phyloP scores from a whole-genome alignment of 2,329 filamentous ascomycete genomes.

The Alternaria sp. region DNA sequence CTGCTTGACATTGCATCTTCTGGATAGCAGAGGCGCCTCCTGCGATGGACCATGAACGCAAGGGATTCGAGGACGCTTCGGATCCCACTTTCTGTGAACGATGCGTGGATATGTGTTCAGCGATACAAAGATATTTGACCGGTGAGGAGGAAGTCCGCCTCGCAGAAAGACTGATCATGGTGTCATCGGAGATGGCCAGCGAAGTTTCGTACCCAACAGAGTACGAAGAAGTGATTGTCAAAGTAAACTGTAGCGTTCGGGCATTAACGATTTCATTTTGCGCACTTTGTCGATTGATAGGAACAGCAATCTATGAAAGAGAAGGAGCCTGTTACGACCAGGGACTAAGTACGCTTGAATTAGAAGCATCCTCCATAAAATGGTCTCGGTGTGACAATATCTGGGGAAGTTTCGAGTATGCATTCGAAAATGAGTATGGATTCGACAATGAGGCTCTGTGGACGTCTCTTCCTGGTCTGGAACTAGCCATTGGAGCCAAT shows the following conservation, averaged over 20 bases:
- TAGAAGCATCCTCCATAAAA: background rate
- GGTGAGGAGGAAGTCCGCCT: background rate
- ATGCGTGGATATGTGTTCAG: background rate
- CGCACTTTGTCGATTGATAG: background rate
- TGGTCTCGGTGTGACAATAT: background rate
- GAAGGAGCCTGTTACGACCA: background rate
- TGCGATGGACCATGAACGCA: no score
- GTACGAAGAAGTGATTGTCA: background rate
- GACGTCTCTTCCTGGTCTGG: no score
- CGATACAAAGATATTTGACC: background rate
- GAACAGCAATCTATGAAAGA: background rate
- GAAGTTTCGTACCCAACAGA: background rate
- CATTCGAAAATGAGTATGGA: no score
- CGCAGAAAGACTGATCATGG: no score
- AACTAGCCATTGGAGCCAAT: no score
- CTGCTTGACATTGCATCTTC: no score
- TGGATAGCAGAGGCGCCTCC: no score
- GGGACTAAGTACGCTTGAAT: background rate
- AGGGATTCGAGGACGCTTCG: no score
- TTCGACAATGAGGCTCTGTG: no score
- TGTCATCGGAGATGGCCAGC: background rate
- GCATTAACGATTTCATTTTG: background rate
- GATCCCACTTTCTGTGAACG: no score
- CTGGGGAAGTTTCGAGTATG: background rate
- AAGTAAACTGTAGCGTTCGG: background rate